These are phyloP conservation scores for Colletotrichum costaricense DNA, from an alignment of 2,329 filamentous ascomycete genomes.

Conservation along the genomic window DNA sequence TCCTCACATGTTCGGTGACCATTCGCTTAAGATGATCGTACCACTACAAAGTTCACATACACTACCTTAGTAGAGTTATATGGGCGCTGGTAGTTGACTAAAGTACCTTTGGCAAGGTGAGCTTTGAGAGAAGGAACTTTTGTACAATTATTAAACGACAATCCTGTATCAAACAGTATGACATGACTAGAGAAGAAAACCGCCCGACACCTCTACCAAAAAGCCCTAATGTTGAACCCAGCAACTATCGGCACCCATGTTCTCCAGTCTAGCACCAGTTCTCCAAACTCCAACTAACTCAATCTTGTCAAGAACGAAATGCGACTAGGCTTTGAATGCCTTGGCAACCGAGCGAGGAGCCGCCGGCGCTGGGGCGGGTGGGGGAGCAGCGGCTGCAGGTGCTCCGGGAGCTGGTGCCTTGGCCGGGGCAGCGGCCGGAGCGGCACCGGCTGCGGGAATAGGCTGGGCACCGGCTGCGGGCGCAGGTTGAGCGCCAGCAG, in stretches of 20 bases:
- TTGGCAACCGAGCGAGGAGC: background rate
- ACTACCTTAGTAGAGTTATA: no score
- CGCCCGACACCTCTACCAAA: background rate
- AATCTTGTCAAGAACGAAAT: background rate
- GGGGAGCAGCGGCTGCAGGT: background rate
- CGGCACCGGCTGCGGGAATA: background rate
- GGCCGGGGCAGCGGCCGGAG: background rate
- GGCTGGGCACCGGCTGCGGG: background rate
- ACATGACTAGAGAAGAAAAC: background rate
- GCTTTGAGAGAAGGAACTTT: background rate
- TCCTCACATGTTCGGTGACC: no score
- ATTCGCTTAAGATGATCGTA: no score
- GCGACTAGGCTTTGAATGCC: slow-evolving; percentile 4
- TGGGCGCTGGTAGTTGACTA: no score
- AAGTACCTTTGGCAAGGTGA: no score
- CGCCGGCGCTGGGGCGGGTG: background rate
- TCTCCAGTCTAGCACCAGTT: background rate
- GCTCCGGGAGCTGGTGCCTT: background rate
- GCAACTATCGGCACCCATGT: background rate
- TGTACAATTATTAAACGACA: slow-evolving; percentile 1
- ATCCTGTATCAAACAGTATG: slow-evolving; percentile 7
- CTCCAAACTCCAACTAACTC: background rate
- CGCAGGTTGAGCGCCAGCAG: background rate
- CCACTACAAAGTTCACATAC: no score
- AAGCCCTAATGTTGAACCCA: slow-evolving; percentile 20